Percentiles rank a stretch among this genome's conserved stretches.
Evolutionary conservation across 805 yeast genomes (phyloP).

Genomic region (Myxozyma neglecta): DNA sequence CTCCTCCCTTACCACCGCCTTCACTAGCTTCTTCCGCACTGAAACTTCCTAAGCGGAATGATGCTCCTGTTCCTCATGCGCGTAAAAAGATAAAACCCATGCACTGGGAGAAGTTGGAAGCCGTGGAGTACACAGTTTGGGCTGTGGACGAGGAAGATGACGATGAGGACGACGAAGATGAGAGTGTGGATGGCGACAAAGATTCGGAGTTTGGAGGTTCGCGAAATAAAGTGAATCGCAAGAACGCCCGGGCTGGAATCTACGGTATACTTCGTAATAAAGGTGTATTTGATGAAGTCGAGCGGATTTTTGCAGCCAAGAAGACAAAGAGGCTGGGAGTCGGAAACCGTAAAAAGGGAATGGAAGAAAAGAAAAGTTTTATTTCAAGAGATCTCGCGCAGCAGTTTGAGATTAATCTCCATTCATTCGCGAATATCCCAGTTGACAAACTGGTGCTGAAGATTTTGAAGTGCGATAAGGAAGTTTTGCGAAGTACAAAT

Average conservation of each 20-base stretch:
- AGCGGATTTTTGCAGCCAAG: slow-evolving; percentile 82
- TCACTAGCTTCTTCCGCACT: slow-evolving; percentile 41
- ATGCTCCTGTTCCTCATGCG: slow-evolving; percentile 56
- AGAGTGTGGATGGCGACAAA: not conserved
- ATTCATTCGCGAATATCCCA: slow-evolving; percentile 61
- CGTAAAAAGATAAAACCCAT: slow-evolving; percentile 81
- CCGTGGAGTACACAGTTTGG: slow-evolving; percentile 88
- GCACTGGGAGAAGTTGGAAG: slow-evolving; percentile 90
- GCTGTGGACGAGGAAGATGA: slow-evolving; percentile 37
- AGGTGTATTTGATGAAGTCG: slow-evolving; percentile 84
- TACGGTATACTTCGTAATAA: slow-evolving; percentile 65
- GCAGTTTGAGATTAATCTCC: slow-evolving; percentile 91
- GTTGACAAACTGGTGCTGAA: slow-evolving; percentile 69
- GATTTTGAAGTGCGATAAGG: slow-evolving; percentile 72
- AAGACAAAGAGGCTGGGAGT: slow-evolving; percentile 53
- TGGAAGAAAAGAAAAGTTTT: slow-evolving; percentile 60
- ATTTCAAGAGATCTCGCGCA: slow-evolving; percentile 85
- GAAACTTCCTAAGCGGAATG: slow-evolving; percentile 35
- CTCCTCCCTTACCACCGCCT: slow-evolving; percentile 44
- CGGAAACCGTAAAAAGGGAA: slow-evolving; percentile 47
- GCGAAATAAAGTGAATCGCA: slow-evolving; percentile 30
- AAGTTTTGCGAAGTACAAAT: slow-evolving; percentile 64
- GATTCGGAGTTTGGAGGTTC: not conserved
- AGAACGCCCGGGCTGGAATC: slow-evolving; percentile 53
- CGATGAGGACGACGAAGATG: slow-evolving; percentile 18